Conservation (phyloP, 345 rosid species). For the Citrus trifoliata region DNA sequence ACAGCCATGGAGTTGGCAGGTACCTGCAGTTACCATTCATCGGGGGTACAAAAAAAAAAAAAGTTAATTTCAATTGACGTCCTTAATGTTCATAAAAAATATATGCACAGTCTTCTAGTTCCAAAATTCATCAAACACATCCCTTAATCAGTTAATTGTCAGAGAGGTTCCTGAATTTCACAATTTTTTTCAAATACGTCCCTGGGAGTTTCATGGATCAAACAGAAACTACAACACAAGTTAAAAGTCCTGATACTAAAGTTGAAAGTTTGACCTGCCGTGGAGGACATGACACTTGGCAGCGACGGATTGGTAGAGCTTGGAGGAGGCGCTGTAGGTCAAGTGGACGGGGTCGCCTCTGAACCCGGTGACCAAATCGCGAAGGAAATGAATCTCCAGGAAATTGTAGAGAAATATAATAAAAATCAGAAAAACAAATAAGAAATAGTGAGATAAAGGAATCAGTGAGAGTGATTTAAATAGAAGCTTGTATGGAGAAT, state of each 20-base stretch:
- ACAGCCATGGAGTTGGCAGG: conserved; percentile 41
- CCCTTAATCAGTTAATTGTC: background rate
- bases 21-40: conserved; percentile 19
- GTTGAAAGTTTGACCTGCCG: conserved; percentile 21
- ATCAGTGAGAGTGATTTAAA: conserved; percentile 27
- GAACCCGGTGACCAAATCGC: conserved; percentile 25
- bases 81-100: background rate
- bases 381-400: conserved; percentile 37
- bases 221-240: background rate
- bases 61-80: background rate
- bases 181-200: background rate
- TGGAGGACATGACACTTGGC: conserved; percentile 33
- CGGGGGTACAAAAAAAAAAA: background rate
- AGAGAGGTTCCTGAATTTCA: background rate
- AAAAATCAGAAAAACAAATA: background rate
- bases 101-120: background rate
- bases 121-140: background rate
- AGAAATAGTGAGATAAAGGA: conserved; percentile 29
- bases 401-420: conserved; percentile 32
- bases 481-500: conserved; percentile 40
- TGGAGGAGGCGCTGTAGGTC: conserved; percentile 26
- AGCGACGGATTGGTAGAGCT: conserved; percentile 32
- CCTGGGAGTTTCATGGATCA: background rate
- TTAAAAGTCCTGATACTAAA: background rate
- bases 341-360: conserved; percentile 31